Base-by-base conservation (phyloP, 805 yeast genomes). In the Candida yuanshanica region DNA sequence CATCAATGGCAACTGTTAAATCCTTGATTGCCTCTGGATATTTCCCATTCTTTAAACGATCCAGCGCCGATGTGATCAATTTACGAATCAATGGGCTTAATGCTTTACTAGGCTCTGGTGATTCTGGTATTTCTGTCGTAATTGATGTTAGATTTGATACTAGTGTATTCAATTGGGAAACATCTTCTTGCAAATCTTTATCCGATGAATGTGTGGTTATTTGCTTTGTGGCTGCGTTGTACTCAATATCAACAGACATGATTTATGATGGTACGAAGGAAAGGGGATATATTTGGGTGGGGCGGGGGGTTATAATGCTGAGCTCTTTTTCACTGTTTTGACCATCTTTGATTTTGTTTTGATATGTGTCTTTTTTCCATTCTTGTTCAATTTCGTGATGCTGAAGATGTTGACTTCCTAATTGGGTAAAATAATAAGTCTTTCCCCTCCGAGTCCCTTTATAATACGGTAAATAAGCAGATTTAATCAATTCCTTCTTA, bases 1-100 rank as follows among this genome's bases (percentile, higher is more conserved):
- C 74, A 41, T 82, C 87, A 26, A 84, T 66, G 4, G 86, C 91
- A 33, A 82, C 64, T 7, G 76, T 58, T 50, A 81, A 75, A 51
- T 79, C 82, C 53, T 79, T 80, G 31, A 74, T 71, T 1, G 88
- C 81, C 11, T 81, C 89, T 4, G 63, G 64, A 46, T 70, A 70
- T 52, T 79, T 76, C 21, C 69, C 70, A 20, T 67, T 65, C 50
- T 77, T 75, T 63, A 83, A 72, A 6, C 79, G 63, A 33, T 65
- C 70, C 4, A 79, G 72, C 2, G 87, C 89, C 14, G 79, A 67
- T 40, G 77, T 83, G 51, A 81, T 81, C 53, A 83, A 64, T 52
- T 79, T 80, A 50, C 74, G 79, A 44, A 81, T 70, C 76, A 81
- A 69, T 43, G 74, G 69, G n/a, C 77, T 43, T 50, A 59, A 74